These are phyloP conservation scores for Pseudogymnoascus sp. DNA, from an alignment of 2,329 filamentous ascomycete species.

Conservation along the genomic window DNA sequence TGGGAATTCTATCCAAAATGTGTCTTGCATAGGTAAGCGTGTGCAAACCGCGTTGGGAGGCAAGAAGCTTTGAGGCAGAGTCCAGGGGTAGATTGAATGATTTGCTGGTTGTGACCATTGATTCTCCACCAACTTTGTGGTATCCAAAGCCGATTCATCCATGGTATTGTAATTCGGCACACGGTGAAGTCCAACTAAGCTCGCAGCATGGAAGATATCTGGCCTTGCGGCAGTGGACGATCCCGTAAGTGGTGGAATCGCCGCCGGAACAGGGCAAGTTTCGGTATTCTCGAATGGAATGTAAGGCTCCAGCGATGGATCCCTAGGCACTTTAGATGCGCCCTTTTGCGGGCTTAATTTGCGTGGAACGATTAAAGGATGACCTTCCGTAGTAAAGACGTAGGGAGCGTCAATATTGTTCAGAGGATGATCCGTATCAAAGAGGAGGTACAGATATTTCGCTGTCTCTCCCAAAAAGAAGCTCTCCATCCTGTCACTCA, in stretches of 20 bases:
- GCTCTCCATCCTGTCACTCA: conserved; percentile 94
- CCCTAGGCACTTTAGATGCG: conserved; percentile 29
- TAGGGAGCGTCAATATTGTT: conserved; percentile 80
- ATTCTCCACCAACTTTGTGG: conserved; percentile 34
- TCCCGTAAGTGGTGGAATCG: conserved; percentile 56
- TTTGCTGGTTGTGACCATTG: conserved; percentile 50
- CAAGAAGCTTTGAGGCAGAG: conserved; percentile 67
- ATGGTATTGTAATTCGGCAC: conserved; percentile 57
- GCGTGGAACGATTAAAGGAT: conserved; percentile 77
- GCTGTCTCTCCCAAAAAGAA: conserved; percentile 96
- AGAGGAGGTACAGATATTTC: conserved; percentile 91
- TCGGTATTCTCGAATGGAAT: conserved; percentile 30
- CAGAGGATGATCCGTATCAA: conserved; percentile 75
- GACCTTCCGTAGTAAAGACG: conserved; percentile 94
- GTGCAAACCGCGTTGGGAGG: conserved; percentile 71
- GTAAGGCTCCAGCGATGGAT: conserved; percentile 36
- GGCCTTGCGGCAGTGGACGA: conserved; percentile 71
- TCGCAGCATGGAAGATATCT: conserved; percentile 84
- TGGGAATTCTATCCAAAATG: conserved; percentile 61
- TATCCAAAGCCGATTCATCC: conserved; percentile 38
- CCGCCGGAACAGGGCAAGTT: conserved; percentile 59
- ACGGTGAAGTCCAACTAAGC: conserved; percentile 71
- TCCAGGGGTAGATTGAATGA: conserved; percentile 89
- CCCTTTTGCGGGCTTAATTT: conserved; percentile 25
- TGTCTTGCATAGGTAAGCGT: conserved; percentile 60